phyloP scores from a whole-genome alignment of 2,329 filamentous ascomycete species.

The Coniochaeta ligniaria region DNA sequence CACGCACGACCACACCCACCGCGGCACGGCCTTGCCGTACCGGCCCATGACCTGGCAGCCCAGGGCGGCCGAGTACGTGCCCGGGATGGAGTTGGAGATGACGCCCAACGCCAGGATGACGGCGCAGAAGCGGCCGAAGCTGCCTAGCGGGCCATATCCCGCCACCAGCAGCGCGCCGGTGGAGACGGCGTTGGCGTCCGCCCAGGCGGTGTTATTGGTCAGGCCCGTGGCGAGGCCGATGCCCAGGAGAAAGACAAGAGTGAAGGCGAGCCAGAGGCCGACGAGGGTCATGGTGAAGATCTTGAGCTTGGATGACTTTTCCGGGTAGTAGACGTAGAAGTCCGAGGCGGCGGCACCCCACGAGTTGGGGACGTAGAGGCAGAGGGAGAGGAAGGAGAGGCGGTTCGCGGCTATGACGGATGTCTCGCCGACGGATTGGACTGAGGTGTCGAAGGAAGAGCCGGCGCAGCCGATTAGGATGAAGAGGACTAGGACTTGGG shows the following conservation, averaged over 20 bases:
- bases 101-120: slow-evolving; percentile 58
- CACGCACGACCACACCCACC: slow-evolving; percentile 58
- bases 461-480: slow-evolving; percentile 57
- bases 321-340: slow-evolving; percentile 51
- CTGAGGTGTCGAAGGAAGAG: slow-evolving; percentile 47
- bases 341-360: slow-evolving; percentile 58
- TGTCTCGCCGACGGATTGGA: slow-evolving; percentile 40
- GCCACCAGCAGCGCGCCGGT: slow-evolving; percentile 59
- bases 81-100: slow-evolving; percentile 58
- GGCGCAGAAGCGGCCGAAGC: slow-evolving; percentile 61
- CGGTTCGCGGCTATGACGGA: slow-evolving; percentile 42
- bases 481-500: slow-evolving; percentile 52
- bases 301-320: slow-evolving; percentile 16
- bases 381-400: slow-evolving; percentile 65
- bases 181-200: slow-evolving; percentile 47
- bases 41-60: slow-evolving; percentile 60
- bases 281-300: slow-evolving; percentile 49
- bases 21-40: slow-evolving; percentile 49
- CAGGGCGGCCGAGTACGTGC: slow-evolving; percentile 58
- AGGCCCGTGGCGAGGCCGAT: slow-evolving; percentile 56
- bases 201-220: slow-evolving; percentile 41
- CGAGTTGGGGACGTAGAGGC: slow-evolving; percentile 56
- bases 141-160: slow-evolving; percentile 46
- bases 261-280: slow-evolving; percentile 51
- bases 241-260: slow-evolving; percentile 53